phyloP scores from a whole-genome alignment of 2,329 filamentous ascomycete genomes.

The Lachnellula subtilissima region DNA sequence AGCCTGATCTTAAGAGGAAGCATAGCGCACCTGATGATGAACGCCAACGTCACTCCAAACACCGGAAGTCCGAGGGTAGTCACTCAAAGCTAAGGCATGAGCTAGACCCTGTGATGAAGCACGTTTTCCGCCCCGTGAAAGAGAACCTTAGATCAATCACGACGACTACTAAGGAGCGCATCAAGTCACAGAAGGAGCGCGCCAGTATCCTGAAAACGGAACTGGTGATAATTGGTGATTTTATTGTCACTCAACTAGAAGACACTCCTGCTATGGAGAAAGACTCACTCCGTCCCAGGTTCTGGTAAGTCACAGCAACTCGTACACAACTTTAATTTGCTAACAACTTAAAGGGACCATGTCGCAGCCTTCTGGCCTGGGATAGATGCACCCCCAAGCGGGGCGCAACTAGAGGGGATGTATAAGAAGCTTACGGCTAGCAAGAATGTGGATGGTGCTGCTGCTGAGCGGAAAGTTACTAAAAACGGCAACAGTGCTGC shows the following conservation, averaged over 20 bases:
- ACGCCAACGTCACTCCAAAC: conserved; percentile 45
- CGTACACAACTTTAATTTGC: not conserved
- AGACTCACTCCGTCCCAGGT: conserved; percentile 23
- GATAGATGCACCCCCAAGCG: conserved; percentile 23
- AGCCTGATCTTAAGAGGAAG: conserved; percentile 54
- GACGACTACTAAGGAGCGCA: conserved; percentile 56
- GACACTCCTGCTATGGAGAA: conserved; percentile 20
- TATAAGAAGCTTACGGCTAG: conserved; percentile 25
- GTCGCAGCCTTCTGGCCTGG: conserved; percentile 31
- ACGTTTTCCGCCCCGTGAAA: conserved; percentile 51
- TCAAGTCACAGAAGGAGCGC: conserved; percentile 57
- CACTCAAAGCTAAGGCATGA: conserved; percentile 20
- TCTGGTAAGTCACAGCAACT: conserved; percentile 27
- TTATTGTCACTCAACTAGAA: conserved; percentile 43
- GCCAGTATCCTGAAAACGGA: conserved; percentile 58
- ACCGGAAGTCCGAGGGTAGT: conserved; percentile 49
- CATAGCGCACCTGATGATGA: conserved; percentile 51
- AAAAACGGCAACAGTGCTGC: conserved; percentile 1
- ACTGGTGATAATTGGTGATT: conserved; percentile 57
- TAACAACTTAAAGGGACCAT: conserved; percentile 29
- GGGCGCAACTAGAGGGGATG: conserved; percentile 27
- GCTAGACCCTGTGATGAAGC: conserved; percentile 36
- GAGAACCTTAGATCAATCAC: conserved; percentile 56
- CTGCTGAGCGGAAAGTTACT: conserved; percentile 25
- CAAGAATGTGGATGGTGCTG: conserved; percentile 2